Evolutionary conservation across 2,329 filamentous ascomycete genomes (phyloP), one percentile per base, ranked within the genome.

Genomic region (Chaetomium strumarium): DNA sequence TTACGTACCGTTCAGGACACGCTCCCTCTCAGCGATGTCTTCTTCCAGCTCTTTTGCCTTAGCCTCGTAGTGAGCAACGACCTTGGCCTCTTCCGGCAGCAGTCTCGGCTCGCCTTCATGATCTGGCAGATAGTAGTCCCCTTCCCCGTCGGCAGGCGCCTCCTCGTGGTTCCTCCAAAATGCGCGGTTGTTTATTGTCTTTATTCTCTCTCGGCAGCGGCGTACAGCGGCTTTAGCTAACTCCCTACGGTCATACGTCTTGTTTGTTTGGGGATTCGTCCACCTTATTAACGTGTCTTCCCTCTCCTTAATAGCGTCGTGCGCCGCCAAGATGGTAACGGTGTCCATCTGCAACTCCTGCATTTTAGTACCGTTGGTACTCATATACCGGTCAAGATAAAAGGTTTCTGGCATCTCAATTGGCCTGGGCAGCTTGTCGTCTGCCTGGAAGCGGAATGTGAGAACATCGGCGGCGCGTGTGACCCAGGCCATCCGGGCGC

Each of bases 331-430:
- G 5, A 58, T 37, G 3, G 11, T 24, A 7, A 51, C 24, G 36
- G 53, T 49, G 29, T 58, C 58, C 19, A 38, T 24, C 38, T 61
- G 60, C 16, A 60, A 34, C 17, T 55, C 42, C 24, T 39, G 40
- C 34, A 60, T 50, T 36, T 56, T 33, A 1, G 39, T 16, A 19
- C 39, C 31, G 45, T 58, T 55, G 19, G 9, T 17, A 8, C 40
- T 51, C 30, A 60, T 13, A 48, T 63, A 64, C 16, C 62, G 46
- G 40, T 64, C 62, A 8, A 63, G 41, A 37, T 61, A 62, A 5
- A 63, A 56, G 1, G 58, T 62, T 46, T 64, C 58, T 29, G 62
- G 60, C 5, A 63, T 57, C 1, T 63, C 55, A 14, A 63, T 38
- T 9, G 46, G 39, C 39, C 39, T 46, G 17, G 49, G 55, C 12